Evolutionary conservation across 2,329 filamentous ascomycete species (phyloP).

Genomic region (Claviceps africana): DNA sequence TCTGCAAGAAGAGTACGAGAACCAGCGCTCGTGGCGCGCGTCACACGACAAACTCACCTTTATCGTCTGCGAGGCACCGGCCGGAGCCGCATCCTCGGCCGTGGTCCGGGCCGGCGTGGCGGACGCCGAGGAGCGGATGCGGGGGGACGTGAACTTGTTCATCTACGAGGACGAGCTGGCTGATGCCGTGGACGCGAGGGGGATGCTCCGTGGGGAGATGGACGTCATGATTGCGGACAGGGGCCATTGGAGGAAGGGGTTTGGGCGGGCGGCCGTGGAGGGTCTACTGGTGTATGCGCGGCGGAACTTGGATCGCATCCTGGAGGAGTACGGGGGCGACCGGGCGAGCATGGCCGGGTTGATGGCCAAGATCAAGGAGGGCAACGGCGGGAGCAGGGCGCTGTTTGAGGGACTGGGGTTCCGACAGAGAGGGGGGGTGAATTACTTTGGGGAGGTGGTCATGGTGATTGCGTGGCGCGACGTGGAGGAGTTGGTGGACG

Average conservation of each 20-base stretch:
- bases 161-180: slow-evolving; percentile 29
- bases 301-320: slow-evolving; percentile 35
- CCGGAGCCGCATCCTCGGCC: not conserved
- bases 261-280: slow-evolving; percentile 50
- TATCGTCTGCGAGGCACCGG: slow-evolving; percentile 55
- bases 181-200: not conserved
- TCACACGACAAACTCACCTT: slow-evolving; percentile 85
- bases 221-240: slow-evolving; percentile 72
- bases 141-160: slow-evolving; percentile 74
- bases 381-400: slow-evolving; percentile 36
- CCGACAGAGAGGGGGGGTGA: slow-evolving; percentile 33
- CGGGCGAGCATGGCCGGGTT: slow-evolving; percentile 17
- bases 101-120: slow-evolving; percentile 22
- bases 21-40: slow-evolving; percentile 76
- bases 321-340: slow-evolving; percentile 28
- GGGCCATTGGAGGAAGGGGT: slow-evolving; percentile 43
- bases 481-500: slow-evolving; percentile 9
- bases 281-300: slow-evolving; percentile 58
- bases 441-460: slow-evolving; percentile 48
- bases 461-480: slow-evolving; percentile 27
- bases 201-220: slow-evolving; percentile 51
- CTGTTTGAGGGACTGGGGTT: slow-evolving; percentile 41
- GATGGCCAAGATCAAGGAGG: slow-evolving; percentile 45
- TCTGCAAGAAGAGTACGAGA: slow-evolving; percentile 71
- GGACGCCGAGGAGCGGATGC: slow-evolving; percentile 45